A percentile compares a stretch with the other conserved stretches of the same genome.
Evolutionary conservation across 306 rosid species (phyloP).

Genomic region (Fagus sylvatica): DNA sequence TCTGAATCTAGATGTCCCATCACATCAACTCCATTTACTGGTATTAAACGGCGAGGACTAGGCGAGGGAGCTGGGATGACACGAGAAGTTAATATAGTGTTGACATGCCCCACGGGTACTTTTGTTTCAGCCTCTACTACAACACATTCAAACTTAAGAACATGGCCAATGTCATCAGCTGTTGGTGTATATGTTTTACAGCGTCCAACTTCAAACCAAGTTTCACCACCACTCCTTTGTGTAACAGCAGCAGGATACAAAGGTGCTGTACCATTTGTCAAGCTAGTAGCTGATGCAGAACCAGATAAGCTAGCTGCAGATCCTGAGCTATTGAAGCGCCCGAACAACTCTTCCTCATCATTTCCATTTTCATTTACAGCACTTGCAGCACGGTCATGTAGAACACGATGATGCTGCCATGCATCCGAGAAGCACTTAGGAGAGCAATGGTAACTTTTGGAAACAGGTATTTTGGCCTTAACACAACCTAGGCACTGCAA

Average conservation of each 20-base stretch:
- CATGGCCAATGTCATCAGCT: slow-evolving; percentile 86
- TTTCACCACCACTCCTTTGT: slow-evolving; percentile 84
- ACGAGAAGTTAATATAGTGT: slow-evolving; percentile 69
- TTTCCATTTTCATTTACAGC: slow-evolving; percentile 87
- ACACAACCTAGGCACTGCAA: slow-evolving; percentile 88
- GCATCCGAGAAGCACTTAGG: slow-evolving; percentile 92
- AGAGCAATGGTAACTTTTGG: slow-evolving; percentile 93
- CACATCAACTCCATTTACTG: slow-evolving; percentile 65
- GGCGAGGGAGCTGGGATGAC: slow-evolving; percentile 98
- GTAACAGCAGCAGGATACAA: slow-evolving; percentile 74
- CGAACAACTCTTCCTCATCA: slow-evolving; percentile 82
- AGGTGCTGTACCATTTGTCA: slow-evolving; percentile 77
- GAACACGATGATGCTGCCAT: slow-evolving; percentile 96
- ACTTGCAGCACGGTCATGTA: slow-evolving; percentile 95
- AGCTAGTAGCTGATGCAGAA: slow-evolving; percentile 64
- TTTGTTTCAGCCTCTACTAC: slow-evolving; percentile 79
- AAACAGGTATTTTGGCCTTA: slow-evolving; percentile 74
- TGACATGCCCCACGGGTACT: slow-evolving; percentile 60
- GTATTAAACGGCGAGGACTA: slow-evolving; percentile 69
- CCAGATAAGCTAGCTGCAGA: slow-evolving; percentile 67
- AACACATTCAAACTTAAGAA: slow-evolving; percentile 92
- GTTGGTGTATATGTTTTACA: slow-evolving; percentile 82
- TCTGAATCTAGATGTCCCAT: slow-evolving; percentile 76
- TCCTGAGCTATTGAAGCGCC: slow-evolving; percentile 67
- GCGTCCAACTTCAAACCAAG: slow-evolving; percentile 91